Evolutionary conservation across 192 early-diverging fungal species (phyloP), one percentile per base, ranked within the genome.

Genomic region (Umbelopsis ramanniana): DNA sequence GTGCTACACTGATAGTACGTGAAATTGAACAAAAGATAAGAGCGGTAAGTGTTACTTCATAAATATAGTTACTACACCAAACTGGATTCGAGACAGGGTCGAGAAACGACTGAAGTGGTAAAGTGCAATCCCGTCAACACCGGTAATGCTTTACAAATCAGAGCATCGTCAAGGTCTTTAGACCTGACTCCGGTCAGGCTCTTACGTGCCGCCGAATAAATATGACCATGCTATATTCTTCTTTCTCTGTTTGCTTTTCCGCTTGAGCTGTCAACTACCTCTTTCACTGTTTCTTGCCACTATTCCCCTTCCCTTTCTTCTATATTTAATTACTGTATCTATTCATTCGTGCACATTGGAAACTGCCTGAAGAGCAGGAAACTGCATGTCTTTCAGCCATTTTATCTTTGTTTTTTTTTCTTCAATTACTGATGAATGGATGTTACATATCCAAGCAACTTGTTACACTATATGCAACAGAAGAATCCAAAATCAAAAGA

Each of bases 1-100:
- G 87, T 0, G 90, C 95, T 5, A 83, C 82, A 10, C 84, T 86
- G 21, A 93, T 98, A 71, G 90, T 96, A 46, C 85, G 89, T 75
- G 90, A 89, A 17, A 94, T 98, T 45, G 87, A 88, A 63, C 77
- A 86, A 29, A 73, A 81, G 76, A 68, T 86, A 29, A 73, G 82
- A 76, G 74, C 67, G 4, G 87, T 88, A 81, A 79, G 84, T 72
- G 24, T 72, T 37, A n/a, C 48, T 68, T 52, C 17, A 15, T 11
- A 46, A 10, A 37, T 37, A 38, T 63, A 63, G 57, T 14, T 19
- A 35, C 19, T 33, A 38, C 17, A 33, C 33, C 29, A 12, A 22
- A 12, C 26, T 63, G 15, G 17, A 63, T 19, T 37, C 15, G 29
- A 63, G 11, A 43, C 11, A 7, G 40, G 11, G 2, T 43, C 40